Percentiles rank a stretch among this genome's conserved stretches.
Conservation (phyloP, 1,284 basidiomycete species). For the Termitomyces sp. region DNA sequence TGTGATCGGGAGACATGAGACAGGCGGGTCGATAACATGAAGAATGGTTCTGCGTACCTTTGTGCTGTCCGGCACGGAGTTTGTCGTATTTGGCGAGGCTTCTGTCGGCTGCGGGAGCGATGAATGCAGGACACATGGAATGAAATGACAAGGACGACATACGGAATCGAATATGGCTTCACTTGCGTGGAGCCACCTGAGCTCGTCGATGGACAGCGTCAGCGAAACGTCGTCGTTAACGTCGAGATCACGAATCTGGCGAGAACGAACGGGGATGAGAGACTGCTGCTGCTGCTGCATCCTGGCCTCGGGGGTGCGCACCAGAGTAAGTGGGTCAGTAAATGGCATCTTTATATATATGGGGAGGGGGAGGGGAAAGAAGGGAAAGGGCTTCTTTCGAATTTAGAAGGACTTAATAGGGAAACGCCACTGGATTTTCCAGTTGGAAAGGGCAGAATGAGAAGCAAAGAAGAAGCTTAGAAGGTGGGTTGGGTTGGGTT, state of each 20-base stretch:
- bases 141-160: background rate
- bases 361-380: background rate
- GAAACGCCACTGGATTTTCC: conserved; percentile 11
- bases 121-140: background rate
- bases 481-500: too few relatives aligned
- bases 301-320: conserved; percentile 12
- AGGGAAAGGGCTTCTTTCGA: too few relatives aligned
- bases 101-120: background rate
- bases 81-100: background rate
- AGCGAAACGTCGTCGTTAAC: conserved; percentile 27
- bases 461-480: conserved; percentile 1
- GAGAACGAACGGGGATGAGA: conserved; percentile 3
- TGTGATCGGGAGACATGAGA: background rate
- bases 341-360: conserved; percentile 10
- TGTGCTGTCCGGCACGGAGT: background rate
- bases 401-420: conserved; percentile 10
- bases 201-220: conserved; percentile 38
- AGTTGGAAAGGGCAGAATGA: conserved; percentile 1
- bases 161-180: conserved; percentile 23
- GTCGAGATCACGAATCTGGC: conserved; percentile 18
- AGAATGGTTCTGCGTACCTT: conserved; percentile 1
- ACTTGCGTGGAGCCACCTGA: conserved; percentile 42
- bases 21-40: background rate
- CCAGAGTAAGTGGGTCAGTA: conserved; percentile 8
- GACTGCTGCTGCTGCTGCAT: conserved; percentile 13